Conservation (phyloP, 805 yeast genomes). For the Candida broadrunensis region DNA sequence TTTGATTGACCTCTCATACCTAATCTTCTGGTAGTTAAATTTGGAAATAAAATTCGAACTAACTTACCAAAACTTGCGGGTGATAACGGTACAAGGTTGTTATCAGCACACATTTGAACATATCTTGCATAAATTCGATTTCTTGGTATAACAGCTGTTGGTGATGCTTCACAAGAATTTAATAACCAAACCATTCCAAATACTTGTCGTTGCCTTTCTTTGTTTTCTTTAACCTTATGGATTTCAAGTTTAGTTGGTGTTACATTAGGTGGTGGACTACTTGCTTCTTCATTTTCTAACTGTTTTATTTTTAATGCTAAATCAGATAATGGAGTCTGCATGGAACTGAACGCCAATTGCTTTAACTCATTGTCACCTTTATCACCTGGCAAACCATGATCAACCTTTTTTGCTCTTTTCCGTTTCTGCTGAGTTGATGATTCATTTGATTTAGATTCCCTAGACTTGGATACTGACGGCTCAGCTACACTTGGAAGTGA, state of each 20-base stretch:
- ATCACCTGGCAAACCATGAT: constrained; percentile 29
- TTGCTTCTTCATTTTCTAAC: constrained; percentile 31
- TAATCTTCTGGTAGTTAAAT: constrained; percentile 67
- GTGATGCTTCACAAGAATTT: constrained; percentile 55
- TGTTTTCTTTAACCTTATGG: constrained; percentile 13
- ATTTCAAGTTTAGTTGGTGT: constrained; percentile 5
- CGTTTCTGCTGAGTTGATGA: constrained; percentile 4
- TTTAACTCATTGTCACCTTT: constrained; percentile 36
- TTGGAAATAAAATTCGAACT: constrained; percentile 63
- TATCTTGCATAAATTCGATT: constrained; percentile 42
- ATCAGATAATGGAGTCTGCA: constrained; percentile 36
- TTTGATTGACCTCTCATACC: constrained; percentile 82
- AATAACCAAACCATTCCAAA: constrained; percentile 82
- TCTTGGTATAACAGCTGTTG: constrained; percentile 42
- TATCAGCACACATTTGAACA: constrained; percentile 35
- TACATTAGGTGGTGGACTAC: constrained; percentile 1
- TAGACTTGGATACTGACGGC: no score
- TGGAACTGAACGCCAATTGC: constrained; percentile 31
- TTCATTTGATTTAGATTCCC: no score
- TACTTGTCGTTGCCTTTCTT: constrained; percentile 66
- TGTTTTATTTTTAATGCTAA: constrained; percentile 43
- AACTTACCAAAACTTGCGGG: constrained; percentile 80
- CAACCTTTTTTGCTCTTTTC: constrained; percentile 27
- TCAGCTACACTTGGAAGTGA: background rate
- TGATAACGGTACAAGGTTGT: constrained; percentile 54